Base-by-base conservation (phyloP, 306 rosid genomes). In the Bauhinia variegata region DNA sequence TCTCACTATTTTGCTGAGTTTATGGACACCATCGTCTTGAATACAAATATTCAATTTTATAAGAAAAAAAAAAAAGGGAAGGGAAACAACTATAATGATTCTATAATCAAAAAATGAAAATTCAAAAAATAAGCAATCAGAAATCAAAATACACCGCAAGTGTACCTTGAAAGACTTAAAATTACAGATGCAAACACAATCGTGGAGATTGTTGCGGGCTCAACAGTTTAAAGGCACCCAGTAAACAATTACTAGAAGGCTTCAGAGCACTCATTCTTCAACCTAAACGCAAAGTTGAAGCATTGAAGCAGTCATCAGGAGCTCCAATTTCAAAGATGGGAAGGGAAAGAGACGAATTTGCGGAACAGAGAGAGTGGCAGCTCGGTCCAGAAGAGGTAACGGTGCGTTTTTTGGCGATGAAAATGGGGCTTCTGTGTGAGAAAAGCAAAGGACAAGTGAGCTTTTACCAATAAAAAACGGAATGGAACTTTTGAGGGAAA, bases 261-360 rank as follows among this genome's bases (percentile, higher is more conserved):
- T 6, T 17, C 4, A 5, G 70, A 63, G 70, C 39, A 32, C 10
- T 75, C 84, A 80, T 79, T 59, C 67, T 43, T 49, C 63, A 46
- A 60, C 23, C 0, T 11, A 48, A 13, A 47, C n/a, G 10, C 9
- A 39, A 53, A 74, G 43, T 41, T 15, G 71, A 54, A 34, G 59
- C 63, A 63, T 62, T 28, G n/a, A n/a, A n/a, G n/a, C 30, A 9
- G 72, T 51, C 67, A 59, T 67, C 17, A 10, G 44, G 47, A 34
- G 47, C 47, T 57, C 28, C 5, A 9, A 38, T 5, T 36, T 38
- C 48, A 15, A 37, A 56, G 30, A 1, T 59, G 9, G 48, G 41
- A 39, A 49, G 37, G 67, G 38, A 52, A 71, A 17, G 44, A 54
- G 30, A 56, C 38, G 32, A 38, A 63, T 54, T 65, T 23, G 36